Evolutionary conservation across 129 eudicot species (phyloP).

Genomic region (Flaveria brownii): DNA sequence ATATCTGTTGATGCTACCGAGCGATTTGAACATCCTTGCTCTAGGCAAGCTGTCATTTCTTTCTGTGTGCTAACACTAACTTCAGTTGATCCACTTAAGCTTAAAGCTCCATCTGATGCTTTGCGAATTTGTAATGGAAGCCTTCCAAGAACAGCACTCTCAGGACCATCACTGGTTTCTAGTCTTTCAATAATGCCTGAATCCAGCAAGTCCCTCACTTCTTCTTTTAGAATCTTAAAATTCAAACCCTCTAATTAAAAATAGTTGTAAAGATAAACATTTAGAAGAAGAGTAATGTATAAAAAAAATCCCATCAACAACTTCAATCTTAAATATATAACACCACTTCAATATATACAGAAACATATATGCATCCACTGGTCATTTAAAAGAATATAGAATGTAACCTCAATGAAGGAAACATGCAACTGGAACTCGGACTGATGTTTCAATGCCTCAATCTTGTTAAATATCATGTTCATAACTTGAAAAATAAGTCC

Average conservation of each 20-base stretch:
- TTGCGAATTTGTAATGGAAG: constrained; percentile 87
- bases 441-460: constrained; percentile 67
- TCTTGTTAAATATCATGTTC: constrained; percentile 76
- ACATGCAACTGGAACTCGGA: constrained; percentile 83
- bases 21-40: constrained; percentile 87
- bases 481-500: constrained; percentile 79
- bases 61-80: constrained; percentile 74
- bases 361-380: background rate
- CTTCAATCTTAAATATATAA: background rate
- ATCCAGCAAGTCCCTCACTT: constrained; percentile 95
- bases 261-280: constrained; percentile 20
- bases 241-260: constrained; percentile 27
- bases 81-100: constrained; percentile 90
- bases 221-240: constrained; percentile 93
- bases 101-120: constrained; percentile 80
- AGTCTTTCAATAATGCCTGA: constrained; percentile 50
- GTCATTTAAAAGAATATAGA: constrained; percentile 12
- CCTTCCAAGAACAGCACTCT: constrained; percentile 64
- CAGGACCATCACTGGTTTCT: constrained; percentile 61
- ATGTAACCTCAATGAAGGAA: constrained; percentile 90
- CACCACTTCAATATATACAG: background rate
- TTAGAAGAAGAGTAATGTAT: background rate
- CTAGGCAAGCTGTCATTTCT: constrained; percentile 96
- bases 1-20: constrained; percentile 97
- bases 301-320: background rate